Evolutionary conservation across 768 basidiomycete genomes (phyloP).

Genomic region (Rhodotorula taiwanensis): DNA sequence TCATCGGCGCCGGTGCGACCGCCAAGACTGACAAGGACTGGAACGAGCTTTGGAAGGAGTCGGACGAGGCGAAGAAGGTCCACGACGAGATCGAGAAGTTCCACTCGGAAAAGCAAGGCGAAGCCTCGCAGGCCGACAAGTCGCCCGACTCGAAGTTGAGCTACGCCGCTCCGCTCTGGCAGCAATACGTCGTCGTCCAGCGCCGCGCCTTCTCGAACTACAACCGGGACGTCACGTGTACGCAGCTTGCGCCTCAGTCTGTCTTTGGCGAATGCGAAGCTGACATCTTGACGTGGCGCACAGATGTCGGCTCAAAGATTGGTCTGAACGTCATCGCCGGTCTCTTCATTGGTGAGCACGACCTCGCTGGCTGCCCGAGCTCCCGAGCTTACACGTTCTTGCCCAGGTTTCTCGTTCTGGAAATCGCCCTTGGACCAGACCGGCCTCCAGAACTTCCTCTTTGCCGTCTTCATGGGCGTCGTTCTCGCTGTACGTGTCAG

Average conservation of each 20-base stretch:
- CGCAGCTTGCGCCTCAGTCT: no score
- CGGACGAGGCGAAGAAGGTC: constrained; percentile 54
- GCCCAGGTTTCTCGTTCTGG: constrained; percentile 30
- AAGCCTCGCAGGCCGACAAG: constrained; percentile 33
- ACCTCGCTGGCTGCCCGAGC: neutral
- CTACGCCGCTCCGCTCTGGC: constrained; percentile 28
- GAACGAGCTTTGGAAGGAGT: constrained; percentile 75
- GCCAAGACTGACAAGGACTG: constrained; percentile 65
- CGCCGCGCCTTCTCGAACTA: constrained; percentile 46
- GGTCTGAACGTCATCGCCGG: constrained; percentile 34
- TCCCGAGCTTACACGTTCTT: neutral
- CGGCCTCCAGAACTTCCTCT: constrained; percentile 25
- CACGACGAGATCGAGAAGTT: constrained; percentile 55
- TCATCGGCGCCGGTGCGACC: constrained; percentile 57
- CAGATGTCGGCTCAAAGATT: constrained; percentile 33
- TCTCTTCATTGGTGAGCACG: constrained; percentile 37
- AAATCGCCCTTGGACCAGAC: constrained; percentile 16
- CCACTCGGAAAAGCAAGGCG: constrained; percentile 41
- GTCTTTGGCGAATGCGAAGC: no score
- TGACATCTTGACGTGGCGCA: no score
- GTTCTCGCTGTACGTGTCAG: constrained; percentile 3
- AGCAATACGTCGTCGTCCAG: constrained; percentile 31
- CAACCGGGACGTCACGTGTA: constrained; percentile 47
- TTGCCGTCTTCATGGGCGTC: constrained; percentile 29
- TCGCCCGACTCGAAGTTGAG: constrained; percentile 28